Percentiles rank a stretch among this genome's conserved stretches.
Conservation (phyloP, 805 yeast species). For the Candida dajiaensis region DNA sequence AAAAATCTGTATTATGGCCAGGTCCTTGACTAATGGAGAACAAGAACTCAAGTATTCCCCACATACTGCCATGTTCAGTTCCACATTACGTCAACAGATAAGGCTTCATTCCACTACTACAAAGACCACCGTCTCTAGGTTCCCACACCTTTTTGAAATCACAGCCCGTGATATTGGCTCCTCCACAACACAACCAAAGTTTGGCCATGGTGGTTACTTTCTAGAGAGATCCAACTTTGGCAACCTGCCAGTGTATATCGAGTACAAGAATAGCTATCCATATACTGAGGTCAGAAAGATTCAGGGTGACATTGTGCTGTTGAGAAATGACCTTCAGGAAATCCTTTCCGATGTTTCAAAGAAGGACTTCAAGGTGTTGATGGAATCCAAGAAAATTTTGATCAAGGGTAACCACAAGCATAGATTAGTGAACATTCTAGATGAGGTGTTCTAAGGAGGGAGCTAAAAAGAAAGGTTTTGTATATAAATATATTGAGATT, state of each 20-base stretch:
- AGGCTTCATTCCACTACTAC: conserved; percentile 11
- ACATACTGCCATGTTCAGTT: background rate
- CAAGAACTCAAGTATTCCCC: no score
- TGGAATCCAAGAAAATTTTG: conserved; percentile 43
- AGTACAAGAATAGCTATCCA: conserved; percentile 52
- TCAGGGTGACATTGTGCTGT: conserved; percentile 57
- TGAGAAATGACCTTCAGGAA: conserved; percentile 59
- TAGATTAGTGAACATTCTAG: conserved; percentile 11
- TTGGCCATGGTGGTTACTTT: conserved; percentile 28
- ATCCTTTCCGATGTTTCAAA: conserved; percentile 43
- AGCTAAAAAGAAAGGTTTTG: background rate
- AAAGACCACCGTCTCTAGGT: conserved; percentile 2
- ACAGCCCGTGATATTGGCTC: conserved; percentile 25
- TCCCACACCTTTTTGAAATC: conserved; percentile 27
- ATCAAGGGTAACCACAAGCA: conserved; percentile 22
- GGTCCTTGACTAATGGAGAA: no score
- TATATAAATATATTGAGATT: conserved; percentile 2
- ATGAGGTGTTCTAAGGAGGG: conserved; percentile 12
- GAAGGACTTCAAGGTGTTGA: conserved; percentile 40
- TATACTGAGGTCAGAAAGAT: conserved; percentile 71
- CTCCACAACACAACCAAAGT: conserved; percentile 13
- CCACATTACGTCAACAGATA: conserved; percentile 1
- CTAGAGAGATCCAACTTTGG: conserved; percentile 50
- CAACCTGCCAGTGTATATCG: conserved; percentile 77
- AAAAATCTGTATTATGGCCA: background rate